phyloP scores from a whole-genome alignment of 345 rosid species.

The Populus alba region DNA sequence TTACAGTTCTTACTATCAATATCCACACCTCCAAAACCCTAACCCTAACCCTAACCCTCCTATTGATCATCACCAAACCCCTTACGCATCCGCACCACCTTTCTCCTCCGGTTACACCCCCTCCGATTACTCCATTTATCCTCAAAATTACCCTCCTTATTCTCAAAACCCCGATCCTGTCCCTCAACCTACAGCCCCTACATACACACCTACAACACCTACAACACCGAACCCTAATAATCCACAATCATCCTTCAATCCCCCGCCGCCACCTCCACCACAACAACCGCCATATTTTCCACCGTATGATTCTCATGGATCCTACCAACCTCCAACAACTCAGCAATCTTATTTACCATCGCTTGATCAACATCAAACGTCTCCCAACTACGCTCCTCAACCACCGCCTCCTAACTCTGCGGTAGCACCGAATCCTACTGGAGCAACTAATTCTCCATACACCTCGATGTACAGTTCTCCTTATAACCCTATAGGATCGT shows the following conservation, averaged over 20 bases:
- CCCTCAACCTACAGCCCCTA: conserved; percentile 65
- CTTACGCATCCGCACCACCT: conserved; percentile 90
- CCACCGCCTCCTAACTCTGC: conserved; percentile 26
- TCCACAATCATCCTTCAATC: conserved; percentile 35
- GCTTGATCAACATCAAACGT: conserved; percentile 61
- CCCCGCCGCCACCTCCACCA: conserved; percentile 33
- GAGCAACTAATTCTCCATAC: conserved; percentile 10
- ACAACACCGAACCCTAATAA: conserved; percentile 28
- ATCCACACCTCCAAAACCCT: conserved; percentile 47
- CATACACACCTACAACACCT: conserved; percentile 44
- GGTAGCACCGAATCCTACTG: conserved; percentile 26
- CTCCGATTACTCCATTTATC: conserved; percentile 52
- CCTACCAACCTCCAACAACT: conserved; percentile 52
- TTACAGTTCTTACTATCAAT: conserved; percentile 58
- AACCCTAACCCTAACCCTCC: conserved; percentile 34
- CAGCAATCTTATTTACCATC: conserved; percentile 53
- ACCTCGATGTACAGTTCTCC: conserved; percentile 48
- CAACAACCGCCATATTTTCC: conserved; percentile 43
- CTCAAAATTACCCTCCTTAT: conserved; percentile 51
- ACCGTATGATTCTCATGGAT: conserved; percentile 55
- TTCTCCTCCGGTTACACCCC: conserved; percentile 46
- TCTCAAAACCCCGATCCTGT: conserved; percentile 54
- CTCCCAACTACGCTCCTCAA: conserved; percentile 33
- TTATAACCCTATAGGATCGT: conserved; percentile 37
- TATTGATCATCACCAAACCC: conserved; percentile 39